Conservation (phyloP, 1,139 yeast species). For the Saccharomyces hybrid region DNA sequence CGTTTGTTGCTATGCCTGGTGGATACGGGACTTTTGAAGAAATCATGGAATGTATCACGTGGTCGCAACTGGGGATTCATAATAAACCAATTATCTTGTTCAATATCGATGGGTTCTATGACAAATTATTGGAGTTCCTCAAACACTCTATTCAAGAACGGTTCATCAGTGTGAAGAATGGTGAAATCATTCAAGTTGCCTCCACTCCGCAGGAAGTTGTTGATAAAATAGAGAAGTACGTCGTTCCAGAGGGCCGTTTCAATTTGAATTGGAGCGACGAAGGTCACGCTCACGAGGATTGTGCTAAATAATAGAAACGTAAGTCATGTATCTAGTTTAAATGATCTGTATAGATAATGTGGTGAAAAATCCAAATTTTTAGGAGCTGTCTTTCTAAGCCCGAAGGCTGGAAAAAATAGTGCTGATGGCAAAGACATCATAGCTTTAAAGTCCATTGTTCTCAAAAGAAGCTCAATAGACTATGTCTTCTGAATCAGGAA, state of each 20-base stretch:
- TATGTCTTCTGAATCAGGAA: neutral
- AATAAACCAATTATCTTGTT: conserved; percentile 69
- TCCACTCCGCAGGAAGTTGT: conserved; percentile 60
- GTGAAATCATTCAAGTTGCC: conserved; percentile 64
- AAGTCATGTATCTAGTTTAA: neutral
- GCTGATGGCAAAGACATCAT: neutral
- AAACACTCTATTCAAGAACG: conserved; percentile 51
- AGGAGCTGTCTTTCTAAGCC: neutral
- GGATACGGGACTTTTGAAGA: conserved; percentile 91
- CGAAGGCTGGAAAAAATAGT: neutral
- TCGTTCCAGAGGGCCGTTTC: conserved; percentile 65
- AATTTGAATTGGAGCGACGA: conserved; percentile 60
- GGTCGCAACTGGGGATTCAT: conserved; percentile 87
- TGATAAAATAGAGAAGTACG: conserved; percentile 50
- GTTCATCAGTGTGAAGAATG: conserved; percentile 61
- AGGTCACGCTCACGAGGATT: conserved; percentile 5
- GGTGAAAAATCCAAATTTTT: neutral
- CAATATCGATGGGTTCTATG: conserved; percentile 76
- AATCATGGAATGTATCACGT: conserved; percentile 81
- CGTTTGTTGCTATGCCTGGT: conserved; percentile 86
- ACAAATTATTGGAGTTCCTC: conserved; percentile 56
- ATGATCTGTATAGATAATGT: neutral
- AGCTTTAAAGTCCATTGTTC: neutral
- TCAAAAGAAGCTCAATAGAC: neutral
- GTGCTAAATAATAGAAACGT: neutral